Evolutionary conservation across 805 yeast genomes (phyloP).

Genomic region (Candida ovalis): DNA sequence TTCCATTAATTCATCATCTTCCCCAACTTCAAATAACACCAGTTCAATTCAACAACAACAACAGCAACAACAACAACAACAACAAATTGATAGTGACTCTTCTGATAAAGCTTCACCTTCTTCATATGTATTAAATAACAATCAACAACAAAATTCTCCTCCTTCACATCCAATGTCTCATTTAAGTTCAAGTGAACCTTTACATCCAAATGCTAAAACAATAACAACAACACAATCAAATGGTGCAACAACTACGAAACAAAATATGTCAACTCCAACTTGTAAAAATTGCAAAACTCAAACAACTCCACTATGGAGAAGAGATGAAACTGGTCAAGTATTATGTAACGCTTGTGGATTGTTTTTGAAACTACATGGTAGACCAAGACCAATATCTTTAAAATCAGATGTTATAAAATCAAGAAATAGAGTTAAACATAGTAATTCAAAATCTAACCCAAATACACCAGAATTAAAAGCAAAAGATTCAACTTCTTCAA

Average conservation of each 20-base stretch:
- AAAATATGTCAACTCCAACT: constrained; percentile 60
- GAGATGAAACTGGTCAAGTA: constrained; percentile 88
- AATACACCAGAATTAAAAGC: constrained; percentile 56
- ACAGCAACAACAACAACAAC: neutral
- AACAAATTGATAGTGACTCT: neutral
- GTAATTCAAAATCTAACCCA: constrained; percentile 38
- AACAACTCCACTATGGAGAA: constrained; percentile 92
- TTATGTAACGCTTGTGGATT: constrained; percentile 94
- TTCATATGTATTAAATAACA: constrained; percentile 1
- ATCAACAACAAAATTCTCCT: constrained; percentile 1
- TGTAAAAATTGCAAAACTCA: constrained; percentile 91
- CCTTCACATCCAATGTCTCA: neutral
- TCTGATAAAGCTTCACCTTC: constrained; percentile 6
- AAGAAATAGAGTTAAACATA: constrained; percentile 75
- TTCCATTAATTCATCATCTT: neutral
- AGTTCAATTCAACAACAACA: neutral
- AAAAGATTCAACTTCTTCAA: constrained; percentile 33
- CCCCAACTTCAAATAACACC: neutral
- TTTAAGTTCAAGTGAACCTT: constrained; percentile 17
- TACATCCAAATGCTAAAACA: constrained; percentile 62
- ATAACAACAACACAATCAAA: constrained; percentile 52
- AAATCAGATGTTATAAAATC: constrained; percentile 92
- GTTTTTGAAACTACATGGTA: constrained; percentile 83
- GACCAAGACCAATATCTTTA: constrained; percentile 86
- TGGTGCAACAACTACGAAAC: constrained; percentile 62